phyloP scores from a whole-genome alignment of 2,329 filamentous ascomycete genomes.

The Ceratocystis harringtonii region DNA sequence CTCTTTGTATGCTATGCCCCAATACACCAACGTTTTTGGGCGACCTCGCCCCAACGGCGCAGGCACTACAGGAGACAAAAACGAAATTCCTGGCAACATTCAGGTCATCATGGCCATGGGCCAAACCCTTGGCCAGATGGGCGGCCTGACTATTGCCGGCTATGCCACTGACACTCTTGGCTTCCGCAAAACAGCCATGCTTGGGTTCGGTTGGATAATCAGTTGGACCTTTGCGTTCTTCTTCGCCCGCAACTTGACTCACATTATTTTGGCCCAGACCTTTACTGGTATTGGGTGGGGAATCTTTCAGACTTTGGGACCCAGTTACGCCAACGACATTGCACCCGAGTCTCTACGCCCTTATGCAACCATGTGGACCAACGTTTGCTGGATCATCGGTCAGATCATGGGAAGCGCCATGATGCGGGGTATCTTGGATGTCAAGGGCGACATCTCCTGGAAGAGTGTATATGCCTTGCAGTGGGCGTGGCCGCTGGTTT shows the following conservation, averaged over 20 bases:
- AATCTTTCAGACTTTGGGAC: conserved; percentile 27
- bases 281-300: conserved; percentile 30
- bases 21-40: conserved; percentile 23
- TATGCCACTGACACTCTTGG: conserved; percentile 28
- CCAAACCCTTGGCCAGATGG: conserved; percentile 30
- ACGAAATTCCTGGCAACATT: conserved; percentile 31
- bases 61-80: conserved; percentile 18
- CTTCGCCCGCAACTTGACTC: conserved; percentile 26
- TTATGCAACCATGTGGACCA: conserved; percentile 28
- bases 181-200: conserved; percentile 29
- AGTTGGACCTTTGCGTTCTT: conserved; percentile 30
- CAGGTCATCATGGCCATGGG: conserved; percentile 32
- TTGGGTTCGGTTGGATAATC: conserved; percentile 24
- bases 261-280: conserved; percentile 28
- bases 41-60: conserved; percentile 17
- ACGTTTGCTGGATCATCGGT: conserved; percentile 31
- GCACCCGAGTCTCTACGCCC: conserved; percentile 24
- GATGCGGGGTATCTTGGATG: conserved; percentile 25
- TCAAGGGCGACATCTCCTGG: conserved; percentile 28
- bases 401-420: conserved; percentile 29
- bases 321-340: conserved; percentile 30
- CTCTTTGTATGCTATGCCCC: conserved; percentile 21
- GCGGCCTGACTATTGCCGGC: conserved; percentile 31
- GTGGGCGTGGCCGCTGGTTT: conserved; percentile 30
- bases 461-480: conserved; percentile 31